Percentiles rank a stretch among this genome's conserved stretches.
phyloP scores from a whole-genome alignment of 1,139 yeast genomes.

The Hyphopichia pseudoburtonii region DNA sequence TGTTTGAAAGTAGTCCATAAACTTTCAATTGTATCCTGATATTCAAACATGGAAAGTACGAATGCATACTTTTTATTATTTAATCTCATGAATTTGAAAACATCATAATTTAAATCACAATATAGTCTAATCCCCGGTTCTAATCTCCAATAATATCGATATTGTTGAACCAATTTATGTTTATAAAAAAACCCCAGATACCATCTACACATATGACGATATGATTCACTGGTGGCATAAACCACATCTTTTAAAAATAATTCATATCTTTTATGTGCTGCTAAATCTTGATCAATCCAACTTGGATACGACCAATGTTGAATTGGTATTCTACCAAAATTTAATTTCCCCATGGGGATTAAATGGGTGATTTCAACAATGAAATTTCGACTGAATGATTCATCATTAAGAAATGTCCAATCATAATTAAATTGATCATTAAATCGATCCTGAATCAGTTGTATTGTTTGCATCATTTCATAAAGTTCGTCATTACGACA shows the following conservation, averaged over 20 bases:
- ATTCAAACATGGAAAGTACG: constrained; percentile 31
- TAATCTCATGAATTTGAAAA: constrained; percentile 25
- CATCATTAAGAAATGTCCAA: constrained; percentile 37
- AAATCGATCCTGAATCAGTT: constrained; percentile 69
- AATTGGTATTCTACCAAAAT: constrained; percentile 29
- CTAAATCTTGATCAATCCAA: constrained; percentile 24
- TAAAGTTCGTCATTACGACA: constrained; percentile 70
- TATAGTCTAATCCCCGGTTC: constrained; percentile 31
- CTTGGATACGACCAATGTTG: constrained; percentile 35
- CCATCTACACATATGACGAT: constrained; percentile 40
- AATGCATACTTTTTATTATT: constrained; percentile 27
- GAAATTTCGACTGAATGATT: constrained; percentile 27
- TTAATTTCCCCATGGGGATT: constrained; percentile 22
- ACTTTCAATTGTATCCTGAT: constrained; percentile 31
- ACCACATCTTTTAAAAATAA: constrained; percentile 16
- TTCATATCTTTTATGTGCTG: constrained; percentile 12
- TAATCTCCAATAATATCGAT: constrained; percentile 37
- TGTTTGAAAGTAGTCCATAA: constrained; percentile 26
- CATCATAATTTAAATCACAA: constrained; percentile 32
- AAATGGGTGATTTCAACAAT: constrained; percentile 18
- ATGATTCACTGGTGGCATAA: constrained; percentile 31
- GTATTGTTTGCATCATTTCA: constrained; percentile 58
- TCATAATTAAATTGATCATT: constrained; percentile 51
- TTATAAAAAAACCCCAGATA: constrained; percentile 34
- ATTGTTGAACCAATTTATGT: constrained; percentile 29